Conservation (phyloP, 2,329 filamentous ascomycete genomes). For the Aspergillus sp. region DNA sequence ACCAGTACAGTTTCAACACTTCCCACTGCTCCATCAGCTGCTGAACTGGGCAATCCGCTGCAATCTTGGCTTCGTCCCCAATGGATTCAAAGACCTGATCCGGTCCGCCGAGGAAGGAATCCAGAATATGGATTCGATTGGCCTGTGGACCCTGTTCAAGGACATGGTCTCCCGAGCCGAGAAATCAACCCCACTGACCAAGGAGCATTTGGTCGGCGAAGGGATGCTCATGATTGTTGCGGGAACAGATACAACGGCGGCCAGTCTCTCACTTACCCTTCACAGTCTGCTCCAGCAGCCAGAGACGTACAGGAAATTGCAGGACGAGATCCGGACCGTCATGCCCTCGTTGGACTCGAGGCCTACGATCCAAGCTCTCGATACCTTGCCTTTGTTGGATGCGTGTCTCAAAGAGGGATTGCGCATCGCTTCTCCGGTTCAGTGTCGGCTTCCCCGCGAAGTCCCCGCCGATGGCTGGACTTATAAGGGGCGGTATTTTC, state of each 20-base stretch:
- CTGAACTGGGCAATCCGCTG: neutral
- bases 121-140: neutral
- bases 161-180: neutral
- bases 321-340: too few relatives aligned
- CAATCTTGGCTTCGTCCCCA: neutral
- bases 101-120: neutral
- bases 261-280: neutral
- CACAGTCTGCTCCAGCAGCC: too few relatives aligned
- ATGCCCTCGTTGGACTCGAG: too few relatives aligned
- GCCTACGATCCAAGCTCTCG: too few relatives aligned
- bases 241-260: constrained; percentile 2
- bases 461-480: too few relatives aligned
- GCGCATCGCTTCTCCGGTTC: too few relatives aligned
- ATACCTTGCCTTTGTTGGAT: too few relatives aligned
- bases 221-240: constrained; percentile 6
- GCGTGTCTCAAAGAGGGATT: too few relatives aligned
- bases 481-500: too few relatives aligned
- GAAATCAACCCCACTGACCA: neutral
- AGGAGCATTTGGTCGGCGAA: neutral
- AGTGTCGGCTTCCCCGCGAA: too few relatives aligned
- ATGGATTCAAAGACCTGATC: constrained; percentile 2
- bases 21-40: neutral
- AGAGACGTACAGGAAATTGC: too few relatives aligned
- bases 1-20: too few relatives aligned
- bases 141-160: constrained; percentile 6